Evolutionary conservation across 2,329 filamentous ascomycete genomes (phyloP), one percentile per base, ranked within the genome.

Genomic region (Pyrenophora seminiperda): DNA sequence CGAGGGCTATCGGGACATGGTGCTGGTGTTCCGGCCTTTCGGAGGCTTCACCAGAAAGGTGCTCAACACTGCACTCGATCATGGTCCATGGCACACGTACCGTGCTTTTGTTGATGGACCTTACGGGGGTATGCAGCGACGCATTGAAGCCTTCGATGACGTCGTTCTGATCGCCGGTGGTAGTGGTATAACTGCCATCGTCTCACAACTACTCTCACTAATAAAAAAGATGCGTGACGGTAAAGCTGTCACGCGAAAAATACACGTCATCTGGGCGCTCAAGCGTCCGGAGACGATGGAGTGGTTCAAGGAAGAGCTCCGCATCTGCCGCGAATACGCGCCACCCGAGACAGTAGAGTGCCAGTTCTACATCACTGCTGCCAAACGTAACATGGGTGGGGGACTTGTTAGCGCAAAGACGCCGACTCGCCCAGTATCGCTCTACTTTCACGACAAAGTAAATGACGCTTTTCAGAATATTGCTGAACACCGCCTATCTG

Each of bases 151-250:
- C 1, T 97, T 97, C 63, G 93, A 97, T 59, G 93, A 93, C 14
- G 91, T 94, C 45, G 87, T 97, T 31, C 82, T 97, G 46, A 91
- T 97, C 63, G 93, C 93, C 0, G 94, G 94, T 40, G 94, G 94
- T 34, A 96, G 91, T 60, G 93, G 93, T 19, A 94, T 97, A 68
- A 97, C 94, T 0, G 91, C 93, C 7, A 83, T 97, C 52, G 90
- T 96, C 69, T 95, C 90, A 7, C 91, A 97, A 69, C 79, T 97
- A 2, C 80, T 97, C 17, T 90, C 96, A 60, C 79, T 97, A n/a
- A 95, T 97, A 76, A 97, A 96, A 76, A 86, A 91, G 51, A 96
- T 97, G 88, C 86, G 91, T 51, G 92, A 96, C 67, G 90, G 91
- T 41, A 96, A 96, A 73, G 92, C 93, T 27, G 90, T 96, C 36